A percentile compares a stretch with the other conserved stretches of the same genome.
Evolutionary conservation across 2,329 filamentous ascomycete species (phyloP).

Genomic region (Pseudofabraea citricarpa): DNA sequence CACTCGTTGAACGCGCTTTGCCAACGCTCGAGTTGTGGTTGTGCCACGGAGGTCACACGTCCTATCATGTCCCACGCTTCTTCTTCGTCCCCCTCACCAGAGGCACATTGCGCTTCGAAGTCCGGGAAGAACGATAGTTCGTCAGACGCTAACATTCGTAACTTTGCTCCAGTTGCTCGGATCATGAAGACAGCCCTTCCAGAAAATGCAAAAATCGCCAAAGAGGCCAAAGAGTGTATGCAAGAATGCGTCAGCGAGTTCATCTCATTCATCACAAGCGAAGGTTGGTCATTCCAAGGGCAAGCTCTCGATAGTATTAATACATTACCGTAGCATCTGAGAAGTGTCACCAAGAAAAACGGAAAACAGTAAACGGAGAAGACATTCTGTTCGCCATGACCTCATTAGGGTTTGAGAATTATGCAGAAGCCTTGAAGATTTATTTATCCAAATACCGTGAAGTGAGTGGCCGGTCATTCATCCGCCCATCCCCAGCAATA

Average conservation of each 20-base stretch:
- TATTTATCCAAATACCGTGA: slow-evolving; percentile 97
- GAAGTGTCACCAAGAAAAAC: slow-evolving; percentile 98
- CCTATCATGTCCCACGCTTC: slow-evolving; percentile 56
- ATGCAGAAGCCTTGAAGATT: slow-evolving; percentile 95
- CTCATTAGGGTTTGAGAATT: slow-evolving; percentile 97
- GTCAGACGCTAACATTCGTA: slow-evolving; percentile 87
- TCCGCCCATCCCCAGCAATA: too few species aligned
- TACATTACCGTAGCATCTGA: slow-evolving; percentile 68
- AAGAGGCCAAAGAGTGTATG: slow-evolving; percentile 99
- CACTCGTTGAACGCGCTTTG: slow-evolving; percentile 25
- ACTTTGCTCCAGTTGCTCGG: slow-evolving; percentile 91
- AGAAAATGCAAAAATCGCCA: slow-evolving; percentile 98
- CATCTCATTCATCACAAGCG: slow-evolving; percentile 98
- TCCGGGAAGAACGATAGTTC: slow-evolving; percentile 22
- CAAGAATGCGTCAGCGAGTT: slow-evolving; percentile 99
- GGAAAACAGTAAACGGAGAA: slow-evolving; percentile 98
- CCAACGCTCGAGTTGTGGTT: slow-evolving; percentile 24
- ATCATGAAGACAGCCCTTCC: slow-evolving; percentile 99
- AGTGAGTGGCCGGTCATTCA: slow-evolving; percentile 72
- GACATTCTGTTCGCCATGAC: slow-evolving; percentile 99
- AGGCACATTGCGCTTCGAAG: slow-evolving; percentile 42
- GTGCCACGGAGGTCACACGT: slow-evolving; percentile 24
- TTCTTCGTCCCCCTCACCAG: slow-evolving; percentile 45
- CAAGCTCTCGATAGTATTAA: slow-evolving; percentile 18
- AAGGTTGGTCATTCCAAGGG: slow-evolving; percentile 85